These are phyloP conservation scores for slime mould (Dictyostelium discoideum) DNA, from an alignment of 78 protist genomes.

Conservation along the genomic window DNA sequence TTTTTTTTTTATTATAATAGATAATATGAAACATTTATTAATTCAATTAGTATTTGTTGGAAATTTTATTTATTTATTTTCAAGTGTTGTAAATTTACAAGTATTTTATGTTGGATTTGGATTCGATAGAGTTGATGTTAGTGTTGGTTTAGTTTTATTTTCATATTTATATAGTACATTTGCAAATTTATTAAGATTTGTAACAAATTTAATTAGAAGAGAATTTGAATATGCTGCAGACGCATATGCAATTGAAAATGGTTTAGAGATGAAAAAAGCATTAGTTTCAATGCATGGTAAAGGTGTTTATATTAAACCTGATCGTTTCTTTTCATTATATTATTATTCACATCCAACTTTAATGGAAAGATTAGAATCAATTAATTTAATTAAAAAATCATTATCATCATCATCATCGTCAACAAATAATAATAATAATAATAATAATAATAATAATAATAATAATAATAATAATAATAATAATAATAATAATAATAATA, in stretches of 20 bases:
- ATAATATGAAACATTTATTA: constrained; percentile 65
- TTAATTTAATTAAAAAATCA: constrained; percentile 28
- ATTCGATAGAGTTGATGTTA: constrained; percentile 53
- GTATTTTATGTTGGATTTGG: constrained; percentile 68
- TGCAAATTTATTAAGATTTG: constrained; percentile 74
- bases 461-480: neutral
- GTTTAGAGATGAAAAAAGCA: constrained; percentile 71
- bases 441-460: neutral
- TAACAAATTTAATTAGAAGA: constrained; percentile 57
- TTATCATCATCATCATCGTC: neutral
- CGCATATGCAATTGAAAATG: constrained; percentile 59
- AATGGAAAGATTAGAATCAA: constrained; percentile 75
- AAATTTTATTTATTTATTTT: constrained; percentile 66
- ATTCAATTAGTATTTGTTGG: constrained; percentile 62
- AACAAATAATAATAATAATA: neutral
- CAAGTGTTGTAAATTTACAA: constrained; percentile 64
- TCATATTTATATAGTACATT: constrained; percentile 75
- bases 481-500: neutral
- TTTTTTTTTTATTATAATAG: no score
- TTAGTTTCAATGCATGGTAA: constrained; percentile 57
- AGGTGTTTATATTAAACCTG: constrained; percentile 64
- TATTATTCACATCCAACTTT: constrained; percentile 74
- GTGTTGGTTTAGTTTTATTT: constrained; percentile 70
- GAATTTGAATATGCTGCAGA: constrained; percentile 78
- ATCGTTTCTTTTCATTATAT: constrained; percentile 52